Conservation (phyloP, 768 basidiomycete genomes). For the Hypholoma sublateritium region DNA sequence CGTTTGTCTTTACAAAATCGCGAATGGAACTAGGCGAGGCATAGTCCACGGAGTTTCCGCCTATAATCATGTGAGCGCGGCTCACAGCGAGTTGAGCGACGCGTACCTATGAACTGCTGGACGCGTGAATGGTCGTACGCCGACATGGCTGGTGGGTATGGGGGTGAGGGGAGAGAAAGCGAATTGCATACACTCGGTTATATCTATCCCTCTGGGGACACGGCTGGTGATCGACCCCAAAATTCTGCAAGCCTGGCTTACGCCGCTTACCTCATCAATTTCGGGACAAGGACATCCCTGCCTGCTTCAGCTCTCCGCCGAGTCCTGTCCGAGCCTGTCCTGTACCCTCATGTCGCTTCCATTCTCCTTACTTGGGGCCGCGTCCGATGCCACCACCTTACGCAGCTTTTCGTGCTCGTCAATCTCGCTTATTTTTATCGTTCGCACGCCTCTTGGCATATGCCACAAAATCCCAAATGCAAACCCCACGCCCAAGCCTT, state of each 20-base stretch:
- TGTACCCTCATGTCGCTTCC: not conserved
- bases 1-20: conserved; percentile 89
- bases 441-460: not conserved
- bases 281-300: conserved; percentile 12
- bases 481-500: too few relatives aligned
- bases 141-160: conserved; percentile 39
- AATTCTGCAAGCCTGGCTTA: conserved; percentile 35
- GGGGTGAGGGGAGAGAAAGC: conserved; percentile 15
- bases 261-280: conserved; percentile 32
- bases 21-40: conserved; percentile 77
- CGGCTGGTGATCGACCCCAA: conserved; percentile 43
- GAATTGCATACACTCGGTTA: conserved; percentile 21
- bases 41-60: conserved; percentile 88
- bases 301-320: not conserved
- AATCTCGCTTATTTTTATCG: not conserved
- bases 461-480: not conserved
- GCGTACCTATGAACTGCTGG: conserved; percentile 50
- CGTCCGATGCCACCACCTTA: too few relatives aligned
- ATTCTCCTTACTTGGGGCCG: too few relatives aligned
- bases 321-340: conserved; percentile 3
- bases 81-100: conserved; percentile 1
- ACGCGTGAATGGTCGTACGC: conserved; percentile 55
- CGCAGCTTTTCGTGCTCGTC: not conserved
- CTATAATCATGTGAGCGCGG: conserved; percentile 39
- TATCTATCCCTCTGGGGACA: conserved; percentile 39